Percentiles rank a stretch among this genome's conserved stretches.
These are phyloP conservation scores for Diplodia sapinea DNA, from an alignment of 2,329 filamentous ascomycete species.

Conservation along the genomic window DNA sequence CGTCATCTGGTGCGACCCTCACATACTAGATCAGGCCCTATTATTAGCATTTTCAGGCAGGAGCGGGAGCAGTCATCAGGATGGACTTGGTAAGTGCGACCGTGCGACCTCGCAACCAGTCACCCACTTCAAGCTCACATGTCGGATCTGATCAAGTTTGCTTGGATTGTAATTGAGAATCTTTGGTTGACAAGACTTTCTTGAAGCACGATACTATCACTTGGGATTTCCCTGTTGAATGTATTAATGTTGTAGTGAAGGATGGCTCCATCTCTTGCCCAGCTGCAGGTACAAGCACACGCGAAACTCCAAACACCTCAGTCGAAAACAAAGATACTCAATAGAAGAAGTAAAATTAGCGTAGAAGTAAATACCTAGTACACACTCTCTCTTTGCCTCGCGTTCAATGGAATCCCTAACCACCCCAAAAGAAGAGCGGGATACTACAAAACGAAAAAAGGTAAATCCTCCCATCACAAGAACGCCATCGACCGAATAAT, in stretches of 20 bases:
- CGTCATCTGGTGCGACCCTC: too few species aligned
- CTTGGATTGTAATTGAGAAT: too few species aligned
- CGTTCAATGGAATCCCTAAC: not conserved
- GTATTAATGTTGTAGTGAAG: too few species aligned
- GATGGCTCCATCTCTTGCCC: not conserved
- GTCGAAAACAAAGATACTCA: not conserved
- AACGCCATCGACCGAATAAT: conserved; percentile 28
- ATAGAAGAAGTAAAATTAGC: not conserved
- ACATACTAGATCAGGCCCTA: too few species aligned
- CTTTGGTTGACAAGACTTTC: too few species aligned
- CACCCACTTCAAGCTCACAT: not conserved
- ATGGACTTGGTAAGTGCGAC: not conserved
- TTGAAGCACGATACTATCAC: too few species aligned
- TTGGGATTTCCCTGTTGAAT: too few species aligned
- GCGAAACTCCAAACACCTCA: not conserved
- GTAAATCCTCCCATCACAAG: conserved; percentile 6
- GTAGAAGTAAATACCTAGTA: not conserved
- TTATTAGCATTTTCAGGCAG: not conserved
- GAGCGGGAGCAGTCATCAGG: not conserved
- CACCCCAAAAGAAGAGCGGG: not conserved
- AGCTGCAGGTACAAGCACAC: not conserved
- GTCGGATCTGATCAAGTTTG: too few species aligned
- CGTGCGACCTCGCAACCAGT: not conserved
- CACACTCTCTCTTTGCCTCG: not conserved
- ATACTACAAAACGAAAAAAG: conserved; percentile 9